Evolutionary conservation across 345 rosid species (phyloP).

Genomic region (Lagerstroemia speciosa): DNA sequence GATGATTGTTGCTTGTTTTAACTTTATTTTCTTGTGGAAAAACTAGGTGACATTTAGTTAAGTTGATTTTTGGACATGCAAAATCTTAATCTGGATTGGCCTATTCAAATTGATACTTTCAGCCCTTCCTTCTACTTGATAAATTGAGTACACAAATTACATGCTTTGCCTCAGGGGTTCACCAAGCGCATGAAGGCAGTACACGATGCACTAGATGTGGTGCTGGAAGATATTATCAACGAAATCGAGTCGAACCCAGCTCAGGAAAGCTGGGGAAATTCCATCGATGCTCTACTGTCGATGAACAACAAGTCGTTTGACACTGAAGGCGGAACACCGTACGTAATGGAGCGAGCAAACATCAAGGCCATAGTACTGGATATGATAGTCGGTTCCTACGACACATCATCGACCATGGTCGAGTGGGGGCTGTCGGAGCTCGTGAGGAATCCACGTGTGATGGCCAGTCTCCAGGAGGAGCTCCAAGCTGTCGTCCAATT

Average conservation of each 20-base stretch:
- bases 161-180: background rate
- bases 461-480: constrained; percentile 19
- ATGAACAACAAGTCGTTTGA: background rate
- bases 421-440: constrained; percentile 30
- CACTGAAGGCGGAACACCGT: background rate
- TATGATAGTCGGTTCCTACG: constrained; percentile 15
- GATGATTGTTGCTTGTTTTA: too few species aligned
- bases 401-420: constrained; percentile 8
- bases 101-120: too few species aligned
- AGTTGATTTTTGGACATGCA: too few species aligned
- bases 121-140: too few species aligned
- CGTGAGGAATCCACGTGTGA: constrained; percentile 14
- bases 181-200: background rate
- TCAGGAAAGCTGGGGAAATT: background rate
- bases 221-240: constrained; percentile 5
- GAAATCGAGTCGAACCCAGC: background rate
- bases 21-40: too few species aligned
- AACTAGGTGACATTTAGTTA: too few species aligned
- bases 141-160: background rate
- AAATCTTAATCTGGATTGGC: too few species aligned
- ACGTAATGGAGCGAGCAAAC: constrained; percentile 5
- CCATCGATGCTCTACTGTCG: background rate
- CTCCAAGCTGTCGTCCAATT: constrained; percentile 13
- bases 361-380: constrained; percentile 25
- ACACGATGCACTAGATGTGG: background rate